Percentiles rank a stretch among this genome's conserved stretches.
phyloP scores from a whole-genome alignment of 2,329 filamentous ascomycete genomes.

The Botrytis tulipae region DNA sequence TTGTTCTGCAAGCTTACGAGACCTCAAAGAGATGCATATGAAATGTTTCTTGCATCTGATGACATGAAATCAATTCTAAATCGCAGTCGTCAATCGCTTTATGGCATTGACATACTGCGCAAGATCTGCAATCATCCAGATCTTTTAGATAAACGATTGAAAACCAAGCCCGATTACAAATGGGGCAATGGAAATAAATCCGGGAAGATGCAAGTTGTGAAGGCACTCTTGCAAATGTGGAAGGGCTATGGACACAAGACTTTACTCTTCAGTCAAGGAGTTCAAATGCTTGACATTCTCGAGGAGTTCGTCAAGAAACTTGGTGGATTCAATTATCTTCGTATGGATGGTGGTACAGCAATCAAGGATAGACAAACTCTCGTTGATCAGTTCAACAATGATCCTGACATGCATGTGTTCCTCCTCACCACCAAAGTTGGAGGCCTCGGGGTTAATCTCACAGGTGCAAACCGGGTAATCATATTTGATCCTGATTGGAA shows the following conservation, averaged over 20 bases:
- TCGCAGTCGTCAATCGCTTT: slow-evolving; percentile 74
- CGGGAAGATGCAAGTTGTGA: slow-evolving; percentile 94
- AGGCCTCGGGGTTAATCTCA: slow-evolving; percentile 89
- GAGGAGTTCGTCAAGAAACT: slow-evolving; percentile 73
- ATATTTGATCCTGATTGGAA: slow-evolving; percentile 99
- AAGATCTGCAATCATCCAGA: slow-evolving; percentile 99
- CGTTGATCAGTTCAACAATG: slow-evolving; percentile 89
- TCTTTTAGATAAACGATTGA: slow-evolving; percentile 63
- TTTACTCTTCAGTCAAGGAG: slow-evolving; percentile 86
- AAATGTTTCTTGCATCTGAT: slow-evolving; percentile 75
- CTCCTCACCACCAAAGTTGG: slow-evolving; percentile 94
- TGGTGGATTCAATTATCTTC: slow-evolving; percentile 70
- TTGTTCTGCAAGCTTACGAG: slow-evolving; percentile 90
- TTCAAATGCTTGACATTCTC: slow-evolving; percentile 93
- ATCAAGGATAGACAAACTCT: slow-evolving; percentile 86
- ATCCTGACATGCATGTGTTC: slow-evolving; percentile 79
- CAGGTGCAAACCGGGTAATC: slow-evolving; percentile 91
- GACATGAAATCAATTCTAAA: slow-evolving; percentile 82
- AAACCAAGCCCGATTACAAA: slow-evolving; percentile 60
- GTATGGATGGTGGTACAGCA: slow-evolving; percentile 91
- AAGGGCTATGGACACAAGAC: slow-evolving; percentile 84
- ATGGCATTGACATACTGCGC: slow-evolving; percentile 84
- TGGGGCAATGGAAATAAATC: slow-evolving; percentile 80
- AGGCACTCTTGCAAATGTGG: slow-evolving; percentile 84
- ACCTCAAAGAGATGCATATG: slow-evolving; percentile 75